Evolutionary conservation across 2,329 filamentous ascomycete species (phyloP).

Genomic region (Pestalotiopsis sp.): DNA sequence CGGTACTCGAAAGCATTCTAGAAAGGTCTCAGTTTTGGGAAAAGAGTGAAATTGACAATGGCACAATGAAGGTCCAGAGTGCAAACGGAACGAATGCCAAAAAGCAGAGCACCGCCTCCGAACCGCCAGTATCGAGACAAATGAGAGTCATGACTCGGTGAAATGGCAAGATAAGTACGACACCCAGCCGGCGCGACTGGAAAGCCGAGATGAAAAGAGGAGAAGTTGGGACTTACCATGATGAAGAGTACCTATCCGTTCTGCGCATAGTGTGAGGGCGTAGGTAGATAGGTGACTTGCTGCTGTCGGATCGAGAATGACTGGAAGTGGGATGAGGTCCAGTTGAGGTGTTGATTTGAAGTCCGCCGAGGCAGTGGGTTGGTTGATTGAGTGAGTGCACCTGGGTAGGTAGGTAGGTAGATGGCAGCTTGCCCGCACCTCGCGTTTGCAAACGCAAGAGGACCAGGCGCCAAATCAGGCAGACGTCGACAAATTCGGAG

Average conservation of each 20-base stretch:
- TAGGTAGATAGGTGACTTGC: background rate
- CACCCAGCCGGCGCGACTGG: background rate
- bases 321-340: too few relatives aligned
- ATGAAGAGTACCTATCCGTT: background rate
- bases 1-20: conserved; percentile 50
- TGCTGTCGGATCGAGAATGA: too few relatives aligned
- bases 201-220: background rate
- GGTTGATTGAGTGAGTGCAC: background rate
- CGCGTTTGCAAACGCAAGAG: background rate
- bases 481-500: background rate
- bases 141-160: too few relatives aligned
- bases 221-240: background rate
- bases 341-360: too few relatives aligned
- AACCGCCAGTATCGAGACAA: too few relatives aligned
- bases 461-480: background rate
- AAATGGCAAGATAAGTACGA: too few relatives aligned
- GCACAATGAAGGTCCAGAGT: too few relatives aligned
- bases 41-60: too few relatives aligned
- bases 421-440: background rate
- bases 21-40: background rate
- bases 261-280: background rate
- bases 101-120: too few relatives aligned
- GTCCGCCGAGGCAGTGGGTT: background rate
- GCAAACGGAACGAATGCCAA: too few relatives aligned
- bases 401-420: background rate